These are phyloP conservation scores for Podospora pseudocomata DNA, from an alignment of 495 filamentous ascomycete species.

Conservation along the genomic window DNA sequence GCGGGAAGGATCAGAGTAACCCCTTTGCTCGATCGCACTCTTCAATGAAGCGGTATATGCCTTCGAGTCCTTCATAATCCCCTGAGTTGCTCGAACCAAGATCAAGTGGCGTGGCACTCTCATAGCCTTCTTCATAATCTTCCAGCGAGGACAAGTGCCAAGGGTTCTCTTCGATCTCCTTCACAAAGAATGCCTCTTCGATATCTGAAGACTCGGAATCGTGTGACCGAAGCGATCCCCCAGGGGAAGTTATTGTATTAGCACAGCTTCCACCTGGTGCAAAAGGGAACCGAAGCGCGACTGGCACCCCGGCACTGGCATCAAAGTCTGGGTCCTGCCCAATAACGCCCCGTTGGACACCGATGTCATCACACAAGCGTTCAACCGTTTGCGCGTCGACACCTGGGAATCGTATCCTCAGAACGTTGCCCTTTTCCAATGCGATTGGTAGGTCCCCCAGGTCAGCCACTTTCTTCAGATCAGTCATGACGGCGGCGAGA, in stretches of 20 bases:
- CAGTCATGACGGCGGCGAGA: constrained; percentile 70
- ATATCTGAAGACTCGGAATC: constrained; percentile 43
- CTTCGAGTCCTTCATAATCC: constrained; percentile 75
- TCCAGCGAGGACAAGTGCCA: constrained; percentile 38
- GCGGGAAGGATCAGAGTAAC: constrained; percentile 15
- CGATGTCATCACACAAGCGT: constrained; percentile 79
- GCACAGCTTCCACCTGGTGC: constrained; percentile 54
- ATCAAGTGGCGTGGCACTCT: constrained; percentile 45
- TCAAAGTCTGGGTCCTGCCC: constrained; percentile 74
- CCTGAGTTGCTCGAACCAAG: constrained; percentile 35
- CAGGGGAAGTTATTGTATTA: constrained; percentile 48
- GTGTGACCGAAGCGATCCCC: constrained; percentile 42
- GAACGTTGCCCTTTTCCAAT: constrained; percentile 54
- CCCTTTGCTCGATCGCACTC: constrained; percentile 68
- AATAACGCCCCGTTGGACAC: constrained; percentile 70
- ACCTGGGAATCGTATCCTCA: constrained; percentile 85
- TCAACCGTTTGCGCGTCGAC: constrained; percentile 84
- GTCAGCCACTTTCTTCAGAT: constrained; percentile 69
- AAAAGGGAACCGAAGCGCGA: constrained; percentile 82
- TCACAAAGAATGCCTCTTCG: constrained; percentile 41
- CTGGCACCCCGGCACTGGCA: constrained; percentile 53
- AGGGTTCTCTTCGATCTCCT: constrained; percentile 42
- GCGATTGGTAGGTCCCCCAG: constrained; percentile 81
- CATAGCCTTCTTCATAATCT: constrained; percentile 47
- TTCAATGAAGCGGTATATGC: constrained; percentile 82